Conservation (phyloP, 345 rosid species). For the Populus deltoides region DNA sequence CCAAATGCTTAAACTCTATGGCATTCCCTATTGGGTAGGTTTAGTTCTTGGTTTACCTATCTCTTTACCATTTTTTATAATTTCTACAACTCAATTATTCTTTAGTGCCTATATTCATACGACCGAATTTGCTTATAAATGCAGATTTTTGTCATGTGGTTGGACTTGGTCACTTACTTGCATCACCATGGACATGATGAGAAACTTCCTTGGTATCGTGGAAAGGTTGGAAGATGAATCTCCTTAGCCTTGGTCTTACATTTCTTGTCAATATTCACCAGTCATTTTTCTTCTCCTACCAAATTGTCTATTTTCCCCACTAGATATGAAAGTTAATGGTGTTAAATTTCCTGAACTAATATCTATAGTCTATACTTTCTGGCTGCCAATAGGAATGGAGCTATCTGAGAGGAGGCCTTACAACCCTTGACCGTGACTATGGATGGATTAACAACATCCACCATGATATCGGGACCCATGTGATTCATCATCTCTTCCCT, state of each 20-base stretch:
- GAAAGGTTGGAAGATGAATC: constrained; percentile 53
- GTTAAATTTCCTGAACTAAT: background rate
- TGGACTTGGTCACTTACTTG: constrained; percentile 86
- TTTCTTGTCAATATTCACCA: background rate
- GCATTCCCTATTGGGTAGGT: constrained; percentile 28
- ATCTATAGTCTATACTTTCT: background rate
- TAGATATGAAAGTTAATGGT: background rate
- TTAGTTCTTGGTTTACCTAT: background rate
- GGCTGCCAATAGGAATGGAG: constrained; percentile 63
- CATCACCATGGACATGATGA: constrained; percentile 88
- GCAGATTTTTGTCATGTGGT: constrained; percentile 77
- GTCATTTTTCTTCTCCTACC: background rate
- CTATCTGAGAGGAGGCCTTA: constrained; percentile 81
- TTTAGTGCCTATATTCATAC: background rate
- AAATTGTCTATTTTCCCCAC: background rate
- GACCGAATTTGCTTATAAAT: background rate
- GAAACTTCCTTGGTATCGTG: constrained; percentile 93
- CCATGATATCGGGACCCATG: constrained; percentile 92
- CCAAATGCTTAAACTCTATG: constrained; percentile 28
- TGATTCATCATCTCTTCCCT: constrained; percentile 90
- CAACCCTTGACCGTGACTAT: constrained; percentile 81
- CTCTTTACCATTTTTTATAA: background rate
- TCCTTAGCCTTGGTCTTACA: background rate
- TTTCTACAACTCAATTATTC: background rate
- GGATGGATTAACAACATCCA: constrained; percentile 74